phyloP scores from a whole-genome alignment of 306 rosid species.

The Malus asiatica region DNA sequence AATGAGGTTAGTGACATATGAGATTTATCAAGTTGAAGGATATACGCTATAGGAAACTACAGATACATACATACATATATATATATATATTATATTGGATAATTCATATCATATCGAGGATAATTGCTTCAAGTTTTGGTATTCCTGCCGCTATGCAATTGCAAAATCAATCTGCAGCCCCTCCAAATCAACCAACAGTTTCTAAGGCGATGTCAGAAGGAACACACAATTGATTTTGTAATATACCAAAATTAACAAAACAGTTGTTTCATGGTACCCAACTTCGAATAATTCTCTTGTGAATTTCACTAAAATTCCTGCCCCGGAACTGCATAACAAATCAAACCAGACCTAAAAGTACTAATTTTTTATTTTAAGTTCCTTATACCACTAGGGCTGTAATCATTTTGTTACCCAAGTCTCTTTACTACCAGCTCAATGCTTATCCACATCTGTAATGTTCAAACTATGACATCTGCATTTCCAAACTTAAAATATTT shows the following conservation, averaged over 20 bases:
- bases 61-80: background rate
- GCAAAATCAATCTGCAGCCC: background rate
- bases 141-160: background rate
- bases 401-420: background rate
- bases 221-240: background rate
- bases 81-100: background rate
- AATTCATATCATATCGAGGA: background rate
- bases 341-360: background rate
- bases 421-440: constrained; percentile 3
- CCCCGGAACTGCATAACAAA: background rate
- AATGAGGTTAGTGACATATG: background rate
- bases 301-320: background rate
- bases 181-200: background rate
- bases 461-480: background rate
- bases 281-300: background rate
- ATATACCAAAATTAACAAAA: background rate
- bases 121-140: background rate
- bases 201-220: background rate
- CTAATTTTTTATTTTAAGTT: background rate
- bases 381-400: background rate
- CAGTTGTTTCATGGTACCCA: background rate
- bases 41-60: background rate
- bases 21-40: background rate
- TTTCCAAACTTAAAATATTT: background rate
- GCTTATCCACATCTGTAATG: background rate